Percentiles rank a stretch among this genome's conserved stretches.
phyloP scores from a whole-genome alignment of 352 stramenopile genomes.

The Phytopythium ostracodes region DNA sequence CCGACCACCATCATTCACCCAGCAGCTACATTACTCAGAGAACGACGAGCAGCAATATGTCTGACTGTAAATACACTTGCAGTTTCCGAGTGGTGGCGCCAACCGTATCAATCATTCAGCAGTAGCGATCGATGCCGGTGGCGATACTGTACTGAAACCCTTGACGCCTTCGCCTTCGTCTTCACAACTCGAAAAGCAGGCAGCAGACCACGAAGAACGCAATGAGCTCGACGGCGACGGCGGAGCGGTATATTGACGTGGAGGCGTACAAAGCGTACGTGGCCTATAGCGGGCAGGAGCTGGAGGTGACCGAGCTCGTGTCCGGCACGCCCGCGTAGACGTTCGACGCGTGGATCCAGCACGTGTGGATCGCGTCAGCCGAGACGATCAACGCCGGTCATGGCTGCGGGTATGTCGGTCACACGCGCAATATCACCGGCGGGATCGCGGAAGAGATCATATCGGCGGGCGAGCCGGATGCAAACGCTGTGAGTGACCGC shows the following conservation, averaged over 20 bases:
- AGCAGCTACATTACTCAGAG: too few relatives aligned
- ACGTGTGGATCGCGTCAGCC: slow-evolving; percentile 31
- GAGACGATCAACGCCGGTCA: slow-evolving; percentile 27
- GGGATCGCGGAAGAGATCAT: slow-evolving; percentile 56
- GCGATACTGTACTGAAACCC: too few relatives aligned
- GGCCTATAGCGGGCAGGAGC: slow-evolving; percentile 46
- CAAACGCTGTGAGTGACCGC: slow-evolving; percentile 15
- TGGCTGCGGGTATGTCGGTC: slow-evolving; percentile 37
- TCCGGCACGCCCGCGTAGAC: slow-evolving; percentile 21
- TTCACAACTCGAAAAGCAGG: too few relatives aligned
- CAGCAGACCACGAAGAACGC: too few relatives aligned
- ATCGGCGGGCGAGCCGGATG: slow-evolving; percentile 34
- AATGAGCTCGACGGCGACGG: slow-evolving; percentile 2
- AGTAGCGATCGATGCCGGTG: too few relatives aligned
- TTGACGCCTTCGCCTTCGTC: too few relatives aligned
- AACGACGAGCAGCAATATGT: too few relatives aligned
- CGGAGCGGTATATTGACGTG: slow-evolving; percentile 34
- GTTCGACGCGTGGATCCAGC: slow-evolving; percentile 48
- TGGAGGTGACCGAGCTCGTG: slow-evolving; percentile 36
- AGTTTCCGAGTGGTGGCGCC: too few relatives aligned
- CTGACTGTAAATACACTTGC: too few relatives aligned
- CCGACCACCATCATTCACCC: too few relatives aligned
- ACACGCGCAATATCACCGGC: slow-evolving; percentile 33
- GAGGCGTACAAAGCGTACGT: slow-evolving; percentile 34
- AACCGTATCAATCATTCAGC: too few relatives aligned